phyloP scores from a whole-genome alignment of 1,284 basidiomycete genomes.

The Sphagnurus paluster region DNA sequence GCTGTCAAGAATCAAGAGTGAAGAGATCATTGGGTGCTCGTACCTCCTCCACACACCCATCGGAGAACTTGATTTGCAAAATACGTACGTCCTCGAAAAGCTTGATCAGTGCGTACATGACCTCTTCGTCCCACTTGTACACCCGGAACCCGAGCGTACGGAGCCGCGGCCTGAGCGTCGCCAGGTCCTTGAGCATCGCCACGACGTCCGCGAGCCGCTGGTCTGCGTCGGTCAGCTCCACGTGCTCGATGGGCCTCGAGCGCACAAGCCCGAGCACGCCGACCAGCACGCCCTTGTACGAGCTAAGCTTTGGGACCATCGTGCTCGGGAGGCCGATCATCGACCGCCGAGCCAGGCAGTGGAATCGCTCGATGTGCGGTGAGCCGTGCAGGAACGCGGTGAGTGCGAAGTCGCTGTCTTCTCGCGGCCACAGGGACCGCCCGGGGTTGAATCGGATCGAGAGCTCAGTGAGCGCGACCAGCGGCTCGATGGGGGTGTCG shows the following conservation, averaged over 20 bases:
- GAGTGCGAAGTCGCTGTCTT: constrained; percentile 9
- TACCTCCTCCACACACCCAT: constrained; percentile 17
- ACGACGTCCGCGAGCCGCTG: constrained; percentile 15
- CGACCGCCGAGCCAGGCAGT: constrained; percentile 13
- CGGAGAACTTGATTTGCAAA: constrained; percentile 17
- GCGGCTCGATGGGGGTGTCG: constrained; percentile 2
- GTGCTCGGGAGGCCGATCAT: constrained; percentile 6
- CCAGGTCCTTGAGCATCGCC: constrained; percentile 8
- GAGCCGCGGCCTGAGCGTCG: background rate
- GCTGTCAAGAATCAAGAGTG: background rate
- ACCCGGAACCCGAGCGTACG: constrained; percentile 15
- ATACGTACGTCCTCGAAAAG: constrained; percentile 15
- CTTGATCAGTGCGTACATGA: constrained; percentile 18
- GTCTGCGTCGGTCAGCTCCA: constrained; percentile 20
- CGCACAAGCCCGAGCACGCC: constrained; percentile 11
- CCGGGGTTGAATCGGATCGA: constrained; percentile 17
- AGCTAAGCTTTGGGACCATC: constrained; percentile 14
- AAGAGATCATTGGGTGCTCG: background rate
- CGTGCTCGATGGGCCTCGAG: constrained; percentile 11
- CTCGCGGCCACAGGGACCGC: constrained; percentile 16
- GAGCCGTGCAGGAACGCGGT: constrained; percentile 10
- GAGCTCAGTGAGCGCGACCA: constrained; percentile 14
- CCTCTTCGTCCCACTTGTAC: constrained; percentile 21
- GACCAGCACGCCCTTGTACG: constrained; percentile 15
- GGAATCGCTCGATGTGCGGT: constrained; percentile 12